phyloP scores from a whole-genome alignment of 768 basidiomycete genomes.

The Russula foetens region DNA sequence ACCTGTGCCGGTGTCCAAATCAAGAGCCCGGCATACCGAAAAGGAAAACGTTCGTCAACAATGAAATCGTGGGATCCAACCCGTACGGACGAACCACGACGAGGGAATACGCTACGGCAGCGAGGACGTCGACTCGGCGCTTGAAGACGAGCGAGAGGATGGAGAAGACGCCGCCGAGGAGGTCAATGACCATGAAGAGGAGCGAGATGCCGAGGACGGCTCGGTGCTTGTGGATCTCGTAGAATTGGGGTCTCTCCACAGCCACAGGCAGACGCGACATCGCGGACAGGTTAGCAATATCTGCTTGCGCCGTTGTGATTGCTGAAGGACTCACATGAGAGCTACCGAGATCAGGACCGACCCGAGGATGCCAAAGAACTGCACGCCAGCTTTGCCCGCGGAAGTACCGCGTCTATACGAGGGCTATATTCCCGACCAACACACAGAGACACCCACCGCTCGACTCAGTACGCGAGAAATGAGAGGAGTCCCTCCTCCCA shows the following conservation, averaged over 20 bases:
- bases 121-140: slow-evolving; percentile 51
- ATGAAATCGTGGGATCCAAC: too few relatives aligned
- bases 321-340: slow-evolving; percentile 39
- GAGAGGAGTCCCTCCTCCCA: background rate
- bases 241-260: slow-evolving; percentile 52
- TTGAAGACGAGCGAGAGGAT: slow-evolving; percentile 64
- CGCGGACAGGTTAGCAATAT: too few relatives aligned
- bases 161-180: slow-evolving; percentile 62
- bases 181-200: slow-evolving; percentile 61
- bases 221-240: slow-evolving; percentile 59
- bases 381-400: slow-evolving; percentile 27
- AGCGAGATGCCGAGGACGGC: slow-evolving; percentile 64
- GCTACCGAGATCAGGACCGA: slow-evolving; percentile 48
- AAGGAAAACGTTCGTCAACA: too few relatives aligned
- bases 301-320: too few relatives aligned
- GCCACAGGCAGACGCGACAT: background rate
- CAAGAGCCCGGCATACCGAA: background rate
- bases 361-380: slow-evolving; percentile 54
- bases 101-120: slow-evolving; percentile 50
- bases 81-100: slow-evolving; percentile 39
- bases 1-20: slow-evolving; percentile 26
- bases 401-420: slow-evolving; percentile 30
- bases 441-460: too few relatives aligned
- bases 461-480: background rate
- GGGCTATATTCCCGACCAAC: slow-evolving; percentile 24